Evolutionary conservation across 2,329 filamentous ascomycete genomes (phyloP), one percentile per base, ranked within the genome.

Genomic region (Laburnicola sp.): DNA sequence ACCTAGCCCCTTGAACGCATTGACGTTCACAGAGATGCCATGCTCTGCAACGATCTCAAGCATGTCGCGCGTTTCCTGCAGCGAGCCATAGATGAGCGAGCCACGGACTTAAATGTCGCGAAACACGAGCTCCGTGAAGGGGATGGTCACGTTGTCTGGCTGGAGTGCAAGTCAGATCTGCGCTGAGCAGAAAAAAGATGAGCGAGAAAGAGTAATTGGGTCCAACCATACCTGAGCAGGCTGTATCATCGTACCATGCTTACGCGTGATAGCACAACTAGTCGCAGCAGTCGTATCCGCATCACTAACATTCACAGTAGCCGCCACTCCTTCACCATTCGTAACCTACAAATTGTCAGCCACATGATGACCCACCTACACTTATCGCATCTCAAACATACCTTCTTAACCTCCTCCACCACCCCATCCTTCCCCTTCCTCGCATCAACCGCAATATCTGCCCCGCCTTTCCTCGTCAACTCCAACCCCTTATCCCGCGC

Each of bases 401-500:
- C 16, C 7, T 66, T 71, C 34, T 76, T 73, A 2, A 83, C 76
- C 47, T 76, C 68, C 50, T 75, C 70, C 0, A 82, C 78, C 0
- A 80, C 75, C 5, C 68, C 71, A 1, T 78, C 75, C 53, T 79
- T 77, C 1, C 76, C 78, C 21, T 71, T 63, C 27, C 81, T 59
- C 25, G 77, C 81, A 64, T 86, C 82, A 1, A 83, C 60, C 2
- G 83, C 75, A 0, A 78, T 62, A 48, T 83, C 76, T 0, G 80
- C 81, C 4, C 82, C 81, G 22, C 69, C 69, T 27, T 76, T 64
- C 53, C 67, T 71, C 3, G 77, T 74, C 27, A 85, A 53, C 47
- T 73, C 73, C 7, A 85, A 64, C 0, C 77, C 58, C 78, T 94
- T 90, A 3, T 84, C 82, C 43, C 91, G 89, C 45, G 82, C 83